These are phyloP conservation scores for Aegilops umbellulata DNA, from an alignment of 176 grass and related monocot species.

Conservation along the genomic window DNA sequence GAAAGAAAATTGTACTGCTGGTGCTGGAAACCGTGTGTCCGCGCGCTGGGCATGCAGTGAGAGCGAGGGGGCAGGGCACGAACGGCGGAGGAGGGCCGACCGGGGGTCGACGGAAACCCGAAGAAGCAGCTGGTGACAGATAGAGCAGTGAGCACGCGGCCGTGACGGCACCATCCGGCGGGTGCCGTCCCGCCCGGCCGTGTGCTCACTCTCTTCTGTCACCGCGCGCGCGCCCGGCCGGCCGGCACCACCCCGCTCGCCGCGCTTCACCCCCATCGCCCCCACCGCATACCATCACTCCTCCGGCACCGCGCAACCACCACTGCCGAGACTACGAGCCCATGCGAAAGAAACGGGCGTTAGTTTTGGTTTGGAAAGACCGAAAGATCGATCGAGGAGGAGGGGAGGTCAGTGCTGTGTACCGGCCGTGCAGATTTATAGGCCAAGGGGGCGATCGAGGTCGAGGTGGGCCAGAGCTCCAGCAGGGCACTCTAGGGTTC, in stretches of 20 bases:
- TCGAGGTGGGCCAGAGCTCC: neutral
- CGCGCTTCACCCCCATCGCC: neutral
- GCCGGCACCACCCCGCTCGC: neutral
- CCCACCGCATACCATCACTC: neutral
- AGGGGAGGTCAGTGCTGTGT: neutral
- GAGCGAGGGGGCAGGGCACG: neutral
- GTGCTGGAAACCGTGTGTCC: neutral
- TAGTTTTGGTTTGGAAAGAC: neutral
- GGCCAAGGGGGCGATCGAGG: neutral
- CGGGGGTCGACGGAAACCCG: neutral
- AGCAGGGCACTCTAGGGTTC: neutral
- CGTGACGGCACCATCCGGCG: constrained; percentile 56
- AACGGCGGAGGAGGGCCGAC: neutral
- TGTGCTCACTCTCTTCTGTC: constrained; percentile 86
- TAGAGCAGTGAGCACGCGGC: constrained; percentile 70
- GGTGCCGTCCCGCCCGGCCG: constrained; percentile 53
- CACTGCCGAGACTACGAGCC: neutral
- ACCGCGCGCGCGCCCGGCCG: constrained; percentile 30
- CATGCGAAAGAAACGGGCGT: neutral
- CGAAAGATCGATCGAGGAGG: neutral
- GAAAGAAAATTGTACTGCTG: neutral
- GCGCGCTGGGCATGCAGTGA: neutral
- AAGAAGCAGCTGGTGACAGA: constrained; percentile 38
- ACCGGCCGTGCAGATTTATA: constrained; percentile 35
- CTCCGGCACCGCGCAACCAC: neutral